These are phyloP conservation scores for Aspergillus sp. DNA, from an alignment of 2,329 filamentous ascomycete genomes.

Conservation along the genomic window DNA sequence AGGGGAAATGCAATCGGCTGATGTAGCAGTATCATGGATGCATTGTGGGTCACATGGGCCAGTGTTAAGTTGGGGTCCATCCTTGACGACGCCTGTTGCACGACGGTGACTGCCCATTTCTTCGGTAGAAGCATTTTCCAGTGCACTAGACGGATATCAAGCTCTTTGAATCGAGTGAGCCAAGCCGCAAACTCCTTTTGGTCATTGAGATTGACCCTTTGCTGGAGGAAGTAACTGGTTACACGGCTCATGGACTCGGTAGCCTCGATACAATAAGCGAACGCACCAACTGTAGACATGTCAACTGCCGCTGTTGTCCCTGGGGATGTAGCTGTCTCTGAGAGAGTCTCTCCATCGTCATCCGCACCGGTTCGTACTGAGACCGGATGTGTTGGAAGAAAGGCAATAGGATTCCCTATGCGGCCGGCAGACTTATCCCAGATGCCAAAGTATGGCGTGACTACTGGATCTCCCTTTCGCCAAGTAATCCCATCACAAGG, in stretches of 20 bases:
- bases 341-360: not conserved
- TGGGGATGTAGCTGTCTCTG: slow-evolving; percentile 6
- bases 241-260: slow-evolving; percentile 49
- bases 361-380: not conserved
- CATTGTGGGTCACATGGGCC: slow-evolving; percentile 51
- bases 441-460: slow-evolving; percentile 47
- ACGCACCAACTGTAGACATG: slow-evolving; percentile 44
- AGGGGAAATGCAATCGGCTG: slow-evolving; percentile 50
- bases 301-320: slow-evolving; percentile 26
- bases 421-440: slow-evolving; percentile 43
- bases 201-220: slow-evolving; percentile 41
- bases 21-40: slow-evolving; percentile 51
- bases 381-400: slow-evolving; percentile 28
- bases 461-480: slow-evolving; percentile 39
- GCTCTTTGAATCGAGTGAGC: slow-evolving; percentile 50
- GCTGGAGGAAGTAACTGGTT: slow-evolving; percentile 47
- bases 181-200: slow-evolving; percentile 43
- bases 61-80: slow-evolving; percentile 53
- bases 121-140: slow-evolving; percentile 49
- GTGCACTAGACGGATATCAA: slow-evolving; percentile 48
- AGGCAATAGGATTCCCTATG: slow-evolving; percentile 42
- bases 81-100: slow-evolving; percentile 17
- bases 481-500: slow-evolving; percentile 45
- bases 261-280: slow-evolving; percentile 50
- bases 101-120: slow-evolving; percentile 37